Conservation (phyloP, 2,329 filamentous ascomycete species). For the Bimuria novae-zelandiae region DNA sequence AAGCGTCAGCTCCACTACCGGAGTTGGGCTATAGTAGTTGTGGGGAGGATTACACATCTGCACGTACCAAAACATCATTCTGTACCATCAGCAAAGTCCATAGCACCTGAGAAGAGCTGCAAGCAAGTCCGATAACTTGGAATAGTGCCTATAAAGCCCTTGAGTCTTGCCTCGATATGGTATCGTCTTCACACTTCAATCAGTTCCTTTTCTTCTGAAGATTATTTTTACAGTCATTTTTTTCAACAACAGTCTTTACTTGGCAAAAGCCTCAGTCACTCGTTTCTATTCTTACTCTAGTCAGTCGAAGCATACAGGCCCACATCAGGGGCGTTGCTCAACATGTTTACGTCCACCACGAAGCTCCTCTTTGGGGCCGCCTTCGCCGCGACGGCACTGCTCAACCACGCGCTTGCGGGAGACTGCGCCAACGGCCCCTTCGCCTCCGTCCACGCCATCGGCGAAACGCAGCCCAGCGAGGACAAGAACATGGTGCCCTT, state of each 20-base stretch:
- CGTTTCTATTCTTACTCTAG: neutral
- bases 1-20: slow-evolving; percentile 1
- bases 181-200: neutral
- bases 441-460: neutral
- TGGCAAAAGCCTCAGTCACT: neutral
- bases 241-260: neutral
- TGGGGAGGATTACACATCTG: neutral
- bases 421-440: neutral
- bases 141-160: neutral
- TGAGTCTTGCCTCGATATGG: neutral
- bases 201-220: neutral
- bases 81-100: slow-evolving; percentile 2
- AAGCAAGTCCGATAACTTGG: neutral
- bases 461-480: neutral
- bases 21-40: neutral
- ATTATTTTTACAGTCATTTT: neutral
- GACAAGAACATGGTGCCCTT: neutral
- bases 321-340: neutral
- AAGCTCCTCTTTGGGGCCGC: neutral
- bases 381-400: neutral
- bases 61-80: neutral
- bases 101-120: too few species aligned
- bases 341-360: neutral
- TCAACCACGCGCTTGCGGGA: neutral
- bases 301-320: neutral